These are phyloP conservation scores for Oryza coarctata DNA, from an alignment of 176 grass and related monocot species.

Conservation along the genomic window DNA sequence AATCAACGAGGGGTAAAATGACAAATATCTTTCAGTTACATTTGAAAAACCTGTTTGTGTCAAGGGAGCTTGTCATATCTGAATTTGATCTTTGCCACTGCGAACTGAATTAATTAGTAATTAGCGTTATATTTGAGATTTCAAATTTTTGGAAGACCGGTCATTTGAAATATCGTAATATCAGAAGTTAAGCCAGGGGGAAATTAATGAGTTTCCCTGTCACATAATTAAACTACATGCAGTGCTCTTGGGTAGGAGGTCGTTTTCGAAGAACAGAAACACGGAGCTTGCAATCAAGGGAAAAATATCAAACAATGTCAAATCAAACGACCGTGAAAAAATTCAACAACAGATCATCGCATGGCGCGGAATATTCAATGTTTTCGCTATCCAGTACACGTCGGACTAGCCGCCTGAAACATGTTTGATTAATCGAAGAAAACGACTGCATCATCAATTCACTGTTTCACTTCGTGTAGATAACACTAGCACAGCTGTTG, in stretches of 20 bases:
- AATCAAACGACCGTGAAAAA: slow-evolving; percentile 17
- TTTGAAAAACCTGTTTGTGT: not conserved
- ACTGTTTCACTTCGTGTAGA: not conserved
- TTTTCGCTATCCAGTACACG: slow-evolving; percentile 21
- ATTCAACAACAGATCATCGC: slow-evolving; percentile 21
- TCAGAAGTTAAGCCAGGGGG: not conserved
- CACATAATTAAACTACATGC: not conserved
- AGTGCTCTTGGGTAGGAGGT: not conserved
- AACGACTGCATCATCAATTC: not conserved
- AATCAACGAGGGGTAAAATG: not conserved
- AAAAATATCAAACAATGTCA: slow-evolving; percentile 27
- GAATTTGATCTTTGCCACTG: not conserved
- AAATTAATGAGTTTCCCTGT: not conserved
- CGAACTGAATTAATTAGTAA: not conserved
- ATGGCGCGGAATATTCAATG: slow-evolving; percentile 8
- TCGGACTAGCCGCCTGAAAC: slow-evolving; percentile 29
- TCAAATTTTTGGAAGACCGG: too few relatives aligned
- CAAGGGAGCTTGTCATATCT: not conserved
- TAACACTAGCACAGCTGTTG: not conserved
- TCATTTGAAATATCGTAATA: not conserved
- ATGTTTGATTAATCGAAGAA: not conserved
- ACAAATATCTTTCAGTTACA: not conserved
- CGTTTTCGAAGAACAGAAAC: not conserved
- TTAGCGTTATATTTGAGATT: not conserved
- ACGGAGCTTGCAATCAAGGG: not conserved